A percentile compares a stretch with the other conserved stretches of the same genome.
Evolutionary conservation across 2,329 filamentous ascomycete genomes (phyloP).

Genomic region (Colletotrichum destructivum): DNA sequence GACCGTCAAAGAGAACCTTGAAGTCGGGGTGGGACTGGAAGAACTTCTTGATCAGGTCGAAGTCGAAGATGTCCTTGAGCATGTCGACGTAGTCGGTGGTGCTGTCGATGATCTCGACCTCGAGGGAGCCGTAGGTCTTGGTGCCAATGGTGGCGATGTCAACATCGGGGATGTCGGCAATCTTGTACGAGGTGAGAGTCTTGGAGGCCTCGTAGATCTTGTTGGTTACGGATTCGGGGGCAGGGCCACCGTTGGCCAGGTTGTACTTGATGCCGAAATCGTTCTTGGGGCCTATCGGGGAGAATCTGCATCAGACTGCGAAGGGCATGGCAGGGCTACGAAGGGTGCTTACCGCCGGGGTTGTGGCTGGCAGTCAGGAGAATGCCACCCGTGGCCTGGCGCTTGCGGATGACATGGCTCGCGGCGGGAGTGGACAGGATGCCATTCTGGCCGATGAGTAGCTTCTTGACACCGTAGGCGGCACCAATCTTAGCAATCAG

Average conservation of each 20-base stretch:
- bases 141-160: slow-evolving; percentile 88
- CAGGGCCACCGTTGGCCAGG: slow-evolving; percentile 93
- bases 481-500: slow-evolving; percentile 97
- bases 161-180: slow-evolving; percentile 87
- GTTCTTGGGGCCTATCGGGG: slow-evolving; percentile 80
- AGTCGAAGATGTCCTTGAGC: slow-evolving; percentile 99
- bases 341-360: slow-evolving; percentile 81
- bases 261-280: slow-evolving; percentile 99
- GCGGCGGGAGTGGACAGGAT: slow-evolving; percentile 97
- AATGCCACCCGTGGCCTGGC: slow-evolving; percentile 96
- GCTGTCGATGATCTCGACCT: slow-evolving; percentile 96
- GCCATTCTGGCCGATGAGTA: slow-evolving; percentile 94
- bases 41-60: slow-evolving; percentile 95
- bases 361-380: slow-evolving; percentile 98
- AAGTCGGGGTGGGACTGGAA: slow-evolving; percentile 90
- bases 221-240: slow-evolving; percentile 96
- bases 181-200: slow-evolving; percentile 91
- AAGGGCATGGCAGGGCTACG: not conserved
- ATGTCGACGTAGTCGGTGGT: slow-evolving; percentile 92
- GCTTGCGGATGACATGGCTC: slow-evolving; percentile 94
- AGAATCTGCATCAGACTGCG: slow-evolving; percentile 28
- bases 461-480: slow-evolving; percentile 98
- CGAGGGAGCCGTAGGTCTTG: slow-evolving; percentile 86
- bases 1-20: slow-evolving; percentile 96
- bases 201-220: slow-evolving; percentile 97